phyloP scores from a whole-genome alignment of 192 early-diverging fungal genomes.

The Radiomyces spectabilis region DNA sequence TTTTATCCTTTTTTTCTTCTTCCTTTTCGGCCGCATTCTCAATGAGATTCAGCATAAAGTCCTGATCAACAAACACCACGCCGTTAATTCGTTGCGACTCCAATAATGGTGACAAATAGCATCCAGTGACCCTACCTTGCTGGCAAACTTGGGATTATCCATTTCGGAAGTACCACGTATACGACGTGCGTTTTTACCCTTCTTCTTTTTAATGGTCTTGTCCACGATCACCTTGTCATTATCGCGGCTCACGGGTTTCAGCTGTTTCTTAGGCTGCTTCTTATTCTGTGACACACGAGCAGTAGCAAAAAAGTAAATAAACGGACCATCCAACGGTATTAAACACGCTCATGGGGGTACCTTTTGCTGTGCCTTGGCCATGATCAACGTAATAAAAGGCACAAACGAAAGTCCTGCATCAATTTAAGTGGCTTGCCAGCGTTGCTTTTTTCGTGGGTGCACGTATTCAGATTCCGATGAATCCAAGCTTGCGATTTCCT shows the following conservation, averaged over 20 bases:
- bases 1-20: neutral
- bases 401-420: too few species aligned
- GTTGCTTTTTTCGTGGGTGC: too few species aligned
- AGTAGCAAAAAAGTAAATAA: neutral
- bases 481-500: neutral
- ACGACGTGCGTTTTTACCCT: too few species aligned
- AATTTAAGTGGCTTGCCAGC: too few species aligned
- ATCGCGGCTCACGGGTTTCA: neutral
- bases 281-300: neutral
- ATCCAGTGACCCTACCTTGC: neutral
- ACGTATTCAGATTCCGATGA: too few species aligned
- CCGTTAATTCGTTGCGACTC: neutral
- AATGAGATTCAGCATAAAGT: neutral
- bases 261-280: neutral
- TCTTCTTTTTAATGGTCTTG: neutral
- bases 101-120: neutral
- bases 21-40: neutral
- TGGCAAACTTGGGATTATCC: constrained; percentile 1
- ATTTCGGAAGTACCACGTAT: neutral
- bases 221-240: neutral
- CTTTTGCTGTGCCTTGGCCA: too few species aligned
- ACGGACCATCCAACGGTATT: neutral
- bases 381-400: too few species aligned
- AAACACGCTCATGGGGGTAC: neutral
- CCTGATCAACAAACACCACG: neutral